Evolutionary conservation across 352 stramenopile species (phyloP).

Genomic region (Pythium apleroticum): DNA sequence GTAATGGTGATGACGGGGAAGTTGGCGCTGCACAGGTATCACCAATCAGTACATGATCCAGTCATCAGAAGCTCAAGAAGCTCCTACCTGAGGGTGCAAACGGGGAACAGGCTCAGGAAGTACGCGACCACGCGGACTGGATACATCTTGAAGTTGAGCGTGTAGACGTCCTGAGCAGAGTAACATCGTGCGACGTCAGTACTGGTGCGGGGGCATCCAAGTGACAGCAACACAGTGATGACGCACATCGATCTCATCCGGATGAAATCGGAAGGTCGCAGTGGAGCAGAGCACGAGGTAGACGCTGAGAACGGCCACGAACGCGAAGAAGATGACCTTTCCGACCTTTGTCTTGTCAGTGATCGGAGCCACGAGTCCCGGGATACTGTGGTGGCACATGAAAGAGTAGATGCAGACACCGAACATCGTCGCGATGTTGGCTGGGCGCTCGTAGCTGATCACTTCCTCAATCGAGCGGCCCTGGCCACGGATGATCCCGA

Average conservation of each 20-base stretch:
- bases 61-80: too few species aligned
- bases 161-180: conserved; percentile 82
- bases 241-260: conserved; percentile 75
- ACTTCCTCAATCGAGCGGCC: conserved; percentile 64
- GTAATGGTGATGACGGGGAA: conserved; percentile 89
- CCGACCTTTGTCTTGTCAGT: conserved; percentile 79
- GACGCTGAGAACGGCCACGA: conserved; percentile 72
- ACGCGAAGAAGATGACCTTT: conserved; percentile 57
- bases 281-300: conserved; percentile 81
- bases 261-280: conserved; percentile 78
- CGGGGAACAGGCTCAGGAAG: conserved; percentile 86
- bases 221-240: conserved; percentile 19
- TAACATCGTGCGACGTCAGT: conserved; percentile 1
- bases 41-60: too few species aligned
- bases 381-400: conserved; percentile 90
- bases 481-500: conserved; percentile 68
- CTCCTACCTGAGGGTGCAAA: conserved; percentile 79
- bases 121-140: conserved; percentile 76
- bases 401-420: conserved; percentile 90
- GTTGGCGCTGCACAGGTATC: conserved; percentile 48
- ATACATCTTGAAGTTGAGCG: conserved; percentile 88
- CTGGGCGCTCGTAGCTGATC: conserved; percentile 67
- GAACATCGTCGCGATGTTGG: conserved; percentile 81
- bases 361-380: conserved; percentile 79
- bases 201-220: neutral